These are phyloP conservation scores for Colletotrichum sublineola DNA, from an alignment of 2,329 filamentous ascomycete species.

Conservation along the genomic window DNA sequence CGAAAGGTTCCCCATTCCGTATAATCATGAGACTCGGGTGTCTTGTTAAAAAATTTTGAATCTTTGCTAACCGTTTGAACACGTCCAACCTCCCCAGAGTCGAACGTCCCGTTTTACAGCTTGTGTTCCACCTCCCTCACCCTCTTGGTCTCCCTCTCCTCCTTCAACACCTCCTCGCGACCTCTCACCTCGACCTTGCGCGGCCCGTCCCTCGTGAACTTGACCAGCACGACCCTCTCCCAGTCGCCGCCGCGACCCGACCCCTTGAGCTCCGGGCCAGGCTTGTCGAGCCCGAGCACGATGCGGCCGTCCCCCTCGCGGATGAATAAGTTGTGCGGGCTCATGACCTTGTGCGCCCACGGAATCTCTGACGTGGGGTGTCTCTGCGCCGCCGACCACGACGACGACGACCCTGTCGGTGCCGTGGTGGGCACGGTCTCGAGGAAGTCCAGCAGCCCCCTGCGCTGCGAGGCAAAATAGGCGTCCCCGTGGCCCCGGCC, in stretches of 20 bases:
- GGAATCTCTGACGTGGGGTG: slow-evolving; percentile 61
- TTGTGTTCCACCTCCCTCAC: slow-evolving; percentile 34
- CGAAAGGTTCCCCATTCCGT: neutral
- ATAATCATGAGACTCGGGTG: too few species aligned
- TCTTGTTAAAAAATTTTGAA: neutral
- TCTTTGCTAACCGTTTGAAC: neutral
- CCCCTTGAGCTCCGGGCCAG: slow-evolving; percentile 66
- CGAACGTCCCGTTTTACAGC: slow-evolving; percentile 7
- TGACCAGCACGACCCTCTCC: slow-evolving; percentile 70
- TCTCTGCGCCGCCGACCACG: slow-evolving; percentile 47
- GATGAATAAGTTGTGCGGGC: slow-evolving; percentile 63
- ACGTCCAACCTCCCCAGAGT: neutral
- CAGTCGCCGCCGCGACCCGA: slow-evolving; percentile 66
- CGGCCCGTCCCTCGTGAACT: slow-evolving; percentile 65
- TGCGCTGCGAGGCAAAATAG: slow-evolving; percentile 63
- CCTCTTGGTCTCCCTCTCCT: slow-evolving; percentile 55
- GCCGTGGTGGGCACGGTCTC: slow-evolving; percentile 53
- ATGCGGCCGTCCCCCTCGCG: slow-evolving; percentile 59
- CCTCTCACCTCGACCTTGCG: slow-evolving; percentile 65
- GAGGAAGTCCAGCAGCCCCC: slow-evolving; percentile 68
- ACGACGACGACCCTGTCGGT: slow-evolving; percentile 51
- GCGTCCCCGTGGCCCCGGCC: slow-evolving; percentile 45
- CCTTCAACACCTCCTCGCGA: slow-evolving; percentile 63
- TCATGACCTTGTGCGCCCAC: slow-evolving; percentile 74
- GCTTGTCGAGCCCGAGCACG: slow-evolving; percentile 70